phyloP scores from a whole-genome alignment of 1,284 basidiomycete species.

The Cryptococcus sp. region DNA sequence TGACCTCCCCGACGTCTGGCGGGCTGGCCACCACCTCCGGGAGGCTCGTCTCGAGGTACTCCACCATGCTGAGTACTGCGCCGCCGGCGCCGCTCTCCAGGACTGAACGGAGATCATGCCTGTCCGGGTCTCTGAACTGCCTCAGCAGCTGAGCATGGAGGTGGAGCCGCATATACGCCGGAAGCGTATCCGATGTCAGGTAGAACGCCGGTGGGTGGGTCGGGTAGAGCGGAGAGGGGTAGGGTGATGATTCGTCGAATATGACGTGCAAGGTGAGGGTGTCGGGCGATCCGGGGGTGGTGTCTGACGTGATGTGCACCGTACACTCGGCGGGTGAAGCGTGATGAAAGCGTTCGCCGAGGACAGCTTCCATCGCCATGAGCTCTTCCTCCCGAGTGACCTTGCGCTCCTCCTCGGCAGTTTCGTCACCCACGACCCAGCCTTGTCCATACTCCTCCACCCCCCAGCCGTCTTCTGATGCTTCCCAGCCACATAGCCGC shows the following conservation, averaged over 20 bases:
- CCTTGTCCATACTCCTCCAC: constrained; percentile 53
- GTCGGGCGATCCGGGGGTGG: constrained; percentile 39
- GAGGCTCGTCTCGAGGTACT: constrained; percentile 69
- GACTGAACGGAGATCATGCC: constrained; percentile 56
- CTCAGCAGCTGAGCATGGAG: constrained; percentile 65
- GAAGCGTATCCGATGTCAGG: constrained; percentile 65
- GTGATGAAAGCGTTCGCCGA: constrained; percentile 51
- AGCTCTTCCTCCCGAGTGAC: constrained; percentile 67
- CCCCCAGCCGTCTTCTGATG: constrained; percentile 50
- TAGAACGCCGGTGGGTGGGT: constrained; percentile 67
- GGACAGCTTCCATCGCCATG: constrained; percentile 58
- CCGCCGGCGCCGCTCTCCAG: constrained; percentile 65
- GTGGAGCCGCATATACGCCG: constrained; percentile 81
- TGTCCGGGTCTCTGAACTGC: constrained; percentile 54
- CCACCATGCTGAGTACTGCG: constrained; percentile 70
- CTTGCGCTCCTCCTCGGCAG: constrained; percentile 55
- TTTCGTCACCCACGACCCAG: constrained; percentile 54
- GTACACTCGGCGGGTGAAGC: constrained; percentile 52
- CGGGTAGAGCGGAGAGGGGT: constrained; percentile 54
- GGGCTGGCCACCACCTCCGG: constrained; percentile 63
- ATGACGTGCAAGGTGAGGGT: constrained; percentile 65
- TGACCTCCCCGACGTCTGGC: constrained; percentile 65
- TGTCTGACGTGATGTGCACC: constrained; percentile 62
- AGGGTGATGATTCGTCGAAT: constrained; percentile 56
- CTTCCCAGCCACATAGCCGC: constrained; percentile 48